Base-by-base conservation (phyloP, 176 grass and related monocot species). In the Ensete ventricosum region DNA sequence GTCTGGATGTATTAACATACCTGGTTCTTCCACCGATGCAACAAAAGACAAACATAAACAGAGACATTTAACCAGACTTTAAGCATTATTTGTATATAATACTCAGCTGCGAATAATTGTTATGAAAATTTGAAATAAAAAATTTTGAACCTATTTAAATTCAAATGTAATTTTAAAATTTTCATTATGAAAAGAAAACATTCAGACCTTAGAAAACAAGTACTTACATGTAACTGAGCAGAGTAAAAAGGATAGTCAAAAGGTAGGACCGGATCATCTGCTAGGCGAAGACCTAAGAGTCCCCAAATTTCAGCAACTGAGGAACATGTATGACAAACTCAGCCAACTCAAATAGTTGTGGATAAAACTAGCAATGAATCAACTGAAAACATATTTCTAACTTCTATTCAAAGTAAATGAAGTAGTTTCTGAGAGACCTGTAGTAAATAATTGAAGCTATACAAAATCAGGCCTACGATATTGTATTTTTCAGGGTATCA, bases 291-390 rank as follows among this genome's bases (percentile, higher is more conserved):
- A n/a, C 82, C 85, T 48, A 93, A 60, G 34, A 98, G 84, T 75
- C 94, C 94, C 94, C 88, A 98, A 78, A 93, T 93, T 81, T 98
- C 88, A 9, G 86, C 71, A 78, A 98, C 90, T 98, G 83, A 53
- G 74, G 73, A 78, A 85, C 59, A 70, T 53, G n/a, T 10, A 81
- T 73, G 81, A 79, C 19, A 27, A 51, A 55, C 11, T 55, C 52
- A 57, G n/a, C 14, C 11, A 50, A 74, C 12, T 55, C 26, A 74
- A 29, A 67, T 24, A 67, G 10, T 34, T 66, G 14, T 20, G 5
- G 0, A 60, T 8, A 7, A 14, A 60, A n/a, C 34, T n/a, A 60
- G 3, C 57, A 60, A 20, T 1, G 19, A n/a, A 60, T 60, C 57
- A 60, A 20, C 16, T 60, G 17, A n/a, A n/a, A 17, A 60, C 14